Percentiles rank a stretch among this genome's conserved stretches.
These are phyloP conservation scores for Syzygium aqueum DNA, from an alignment of 345 rosid species.

Conservation along the genomic window DNA sequence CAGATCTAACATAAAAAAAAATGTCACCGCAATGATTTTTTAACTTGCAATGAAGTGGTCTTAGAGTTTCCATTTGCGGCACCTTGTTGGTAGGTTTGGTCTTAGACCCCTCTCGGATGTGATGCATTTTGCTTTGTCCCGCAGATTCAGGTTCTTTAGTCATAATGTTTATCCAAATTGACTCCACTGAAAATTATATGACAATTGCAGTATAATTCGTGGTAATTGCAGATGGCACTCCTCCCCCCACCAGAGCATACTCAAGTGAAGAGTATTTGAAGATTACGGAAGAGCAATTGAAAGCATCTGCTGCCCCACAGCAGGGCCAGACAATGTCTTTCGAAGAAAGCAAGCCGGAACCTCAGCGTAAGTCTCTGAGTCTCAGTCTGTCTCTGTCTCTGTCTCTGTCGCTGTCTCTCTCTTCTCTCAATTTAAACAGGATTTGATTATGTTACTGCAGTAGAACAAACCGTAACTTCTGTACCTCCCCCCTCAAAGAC, in stretches of 20 bases:
- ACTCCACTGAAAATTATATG: neutral
- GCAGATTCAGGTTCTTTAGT: neutral
- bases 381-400: neutral
- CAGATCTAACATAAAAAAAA: neutral
- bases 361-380: conserved; percentile 30
- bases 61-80: neutral
- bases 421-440: neutral
- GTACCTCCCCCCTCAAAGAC: conserved; percentile 40
- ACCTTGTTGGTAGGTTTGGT: neutral
- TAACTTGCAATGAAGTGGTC: neutral
- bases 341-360: conserved; percentile 22
- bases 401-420: neutral
- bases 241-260: conserved; percentile 43
- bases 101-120: neutral
- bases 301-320: conserved; percentile 36
- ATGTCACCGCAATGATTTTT: neutral
- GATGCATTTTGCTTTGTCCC: neutral
- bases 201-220: neutral
- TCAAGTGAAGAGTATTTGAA: conserved; percentile 68
- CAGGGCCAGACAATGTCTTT: conserved; percentile 16
- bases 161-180: neutral
- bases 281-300: conserved; percentile 79
- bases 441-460: conserved; percentile 14
- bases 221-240: conserved; percentile 41
- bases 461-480: conserved; percentile 29